phyloP scores from a whole-genome alignment of 2,329 filamentous ascomycete genomes.

The Penicillium aurantiogriseum region DNA sequence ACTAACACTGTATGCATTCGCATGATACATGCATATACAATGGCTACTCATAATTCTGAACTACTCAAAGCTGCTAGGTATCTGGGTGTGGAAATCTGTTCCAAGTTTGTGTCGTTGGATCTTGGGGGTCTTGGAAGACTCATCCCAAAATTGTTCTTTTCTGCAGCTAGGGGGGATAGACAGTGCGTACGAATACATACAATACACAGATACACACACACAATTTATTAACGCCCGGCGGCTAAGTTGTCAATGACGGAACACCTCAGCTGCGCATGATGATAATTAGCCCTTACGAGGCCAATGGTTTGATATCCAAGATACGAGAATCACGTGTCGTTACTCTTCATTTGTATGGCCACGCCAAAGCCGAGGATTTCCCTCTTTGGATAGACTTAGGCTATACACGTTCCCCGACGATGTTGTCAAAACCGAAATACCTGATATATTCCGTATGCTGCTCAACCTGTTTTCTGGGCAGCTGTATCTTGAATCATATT shows the following conservation, averaged over 20 bases:
- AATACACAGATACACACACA: no score
- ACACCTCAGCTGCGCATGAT: slow-evolving; percentile 38
- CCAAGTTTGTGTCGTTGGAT: no score
- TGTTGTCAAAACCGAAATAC: slow-evolving; percentile 10
- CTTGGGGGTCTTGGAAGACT: no score
- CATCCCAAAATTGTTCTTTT: no score
- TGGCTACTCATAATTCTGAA: no score
- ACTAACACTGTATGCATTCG: no score
- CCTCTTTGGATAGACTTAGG: slow-evolving; percentile 45
- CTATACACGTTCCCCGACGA: slow-evolving; percentile 44
- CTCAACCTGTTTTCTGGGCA: slow-evolving; percentile 69
- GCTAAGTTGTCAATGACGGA: not conserved
- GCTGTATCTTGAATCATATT: slow-evolving; percentile 57
- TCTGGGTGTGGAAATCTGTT: no score
- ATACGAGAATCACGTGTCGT: slow-evolving; percentile 42
- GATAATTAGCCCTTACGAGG: slow-evolving; percentile 63
- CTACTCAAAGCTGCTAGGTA: no score
- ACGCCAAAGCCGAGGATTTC: slow-evolving; percentile 32
- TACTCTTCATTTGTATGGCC: slow-evolving; percentile 53
- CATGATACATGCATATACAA: no score
- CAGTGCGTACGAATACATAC: no score
- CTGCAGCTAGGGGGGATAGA: no score
- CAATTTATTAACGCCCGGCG: no score
- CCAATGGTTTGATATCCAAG: slow-evolving; percentile 47
- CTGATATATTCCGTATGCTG: slow-evolving; percentile 41